These are phyloP conservation scores for Leucosporidium yakuticum DNA, from an alignment of 768 basidiomycete species.

Conservation along the genomic window DNA sequence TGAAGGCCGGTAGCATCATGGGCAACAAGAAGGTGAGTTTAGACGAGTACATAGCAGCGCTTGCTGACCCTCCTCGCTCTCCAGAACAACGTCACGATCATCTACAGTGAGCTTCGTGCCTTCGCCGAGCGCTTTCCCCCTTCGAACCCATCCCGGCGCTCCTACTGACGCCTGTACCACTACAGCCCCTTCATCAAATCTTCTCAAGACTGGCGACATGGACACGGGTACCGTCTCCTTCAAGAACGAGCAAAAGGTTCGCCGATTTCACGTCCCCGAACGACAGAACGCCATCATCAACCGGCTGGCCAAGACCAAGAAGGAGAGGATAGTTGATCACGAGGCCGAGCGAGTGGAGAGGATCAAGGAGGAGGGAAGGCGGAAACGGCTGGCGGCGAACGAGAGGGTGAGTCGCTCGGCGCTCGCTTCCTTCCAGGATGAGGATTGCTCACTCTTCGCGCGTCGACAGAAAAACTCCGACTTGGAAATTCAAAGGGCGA, in stretches of 20 bases:
- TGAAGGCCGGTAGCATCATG: constrained; percentile 59
- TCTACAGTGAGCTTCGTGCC: constrained; percentile 54
- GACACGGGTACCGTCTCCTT: constrained; percentile 94
- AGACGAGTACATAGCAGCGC: not conserved
- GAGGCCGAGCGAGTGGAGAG: constrained; percentile 80
- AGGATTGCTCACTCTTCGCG: not conserved
- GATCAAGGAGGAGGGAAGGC: constrained; percentile 45
- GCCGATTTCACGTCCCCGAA: constrained; percentile 68
- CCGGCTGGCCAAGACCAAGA: constrained; percentile 64
- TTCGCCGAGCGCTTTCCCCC: too few species aligned
- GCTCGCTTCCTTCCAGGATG: not conserved
- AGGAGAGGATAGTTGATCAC: constrained; percentile 60
- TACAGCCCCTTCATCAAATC: constrained; percentile 54
- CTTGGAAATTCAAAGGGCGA: constrained; percentile 60
- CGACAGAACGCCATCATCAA: constrained; percentile 88
- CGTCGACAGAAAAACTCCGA: constrained; percentile 67
- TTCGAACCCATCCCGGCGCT: too few species aligned
- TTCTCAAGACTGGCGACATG: constrained; percentile 99
- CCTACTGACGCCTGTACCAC: too few species aligned
- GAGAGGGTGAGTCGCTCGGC: constrained; percentile 55
- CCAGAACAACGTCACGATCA: constrained; percentile 78
- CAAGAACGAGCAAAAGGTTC: constrained; percentile 79
- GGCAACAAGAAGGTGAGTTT: not conserved
- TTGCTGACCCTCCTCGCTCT: too few species aligned
- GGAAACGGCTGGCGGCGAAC: constrained; percentile 62